Base-by-base conservation (phyloP, 306 rosid genomes). In the Trichosanthes truncata region DNA sequence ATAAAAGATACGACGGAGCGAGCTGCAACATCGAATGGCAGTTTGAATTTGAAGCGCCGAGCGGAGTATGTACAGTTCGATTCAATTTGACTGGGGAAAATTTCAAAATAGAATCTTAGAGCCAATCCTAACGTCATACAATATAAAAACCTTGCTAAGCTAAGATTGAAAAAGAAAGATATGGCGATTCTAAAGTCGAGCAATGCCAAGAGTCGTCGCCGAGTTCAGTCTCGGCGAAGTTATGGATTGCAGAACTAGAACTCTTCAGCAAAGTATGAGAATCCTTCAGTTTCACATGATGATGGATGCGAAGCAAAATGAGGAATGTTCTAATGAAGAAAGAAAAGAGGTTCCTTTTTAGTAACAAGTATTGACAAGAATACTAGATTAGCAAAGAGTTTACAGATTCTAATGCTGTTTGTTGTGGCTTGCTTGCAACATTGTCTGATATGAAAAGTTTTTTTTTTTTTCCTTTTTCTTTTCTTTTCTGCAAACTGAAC, bases 401-500 rank as follows among this genome's bases (percentile, higher is more conserved):
- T 23, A 25, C 38, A 43, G 31, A 71, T 43, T 71, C 56, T 71
- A 25, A 43, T 6, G 57, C 14, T 45, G 56, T 72, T 46, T 72
- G 52, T 45, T 71, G 52, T 68, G 75, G 17, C 75, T 71, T 23
- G 6, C 53, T 69, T 69, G 43, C 73, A 49, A 11, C 59, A 51
- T 74, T 55, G 25, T 76, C 41, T 7, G 82, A 86, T 57, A 60
- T 75, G 74, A 84, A 81, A 81, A 81, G 67, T 13, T 66, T 81
- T 62, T 31, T 2, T 11, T 45, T 45, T 84, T 45, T 79, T 61
- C 78, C 9, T 83, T 74, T 36, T 36, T 9, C 20, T 26, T 26
- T 31, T 82, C 46, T 80, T 71, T 80, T 89, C 83, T 76, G 84
- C 85, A 84, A 86, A 86, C 85, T 81, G 76, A 83, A 83, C 80